Conservation (phyloP, 2,329 filamentous ascomycete genomes). For the Venturiaceae sp. region DNA sequence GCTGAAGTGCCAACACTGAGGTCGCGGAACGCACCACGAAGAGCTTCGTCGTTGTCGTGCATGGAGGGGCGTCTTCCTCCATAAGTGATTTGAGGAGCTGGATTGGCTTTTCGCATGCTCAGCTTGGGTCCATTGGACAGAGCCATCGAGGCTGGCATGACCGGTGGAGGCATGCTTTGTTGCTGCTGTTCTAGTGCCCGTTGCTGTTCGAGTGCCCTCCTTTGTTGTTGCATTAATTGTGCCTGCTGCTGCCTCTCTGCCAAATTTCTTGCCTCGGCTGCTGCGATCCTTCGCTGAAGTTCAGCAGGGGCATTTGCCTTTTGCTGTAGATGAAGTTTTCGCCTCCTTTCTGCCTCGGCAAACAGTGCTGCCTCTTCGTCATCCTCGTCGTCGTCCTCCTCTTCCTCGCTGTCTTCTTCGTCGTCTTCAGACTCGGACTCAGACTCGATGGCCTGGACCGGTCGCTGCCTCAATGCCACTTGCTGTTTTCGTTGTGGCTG, state of each 20-base stretch:
- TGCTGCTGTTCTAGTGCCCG: not conserved
- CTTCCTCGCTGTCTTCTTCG: not conserved
- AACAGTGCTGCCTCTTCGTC: not conserved
- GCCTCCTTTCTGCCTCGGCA: not conserved
- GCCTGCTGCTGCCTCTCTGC: not conserved
- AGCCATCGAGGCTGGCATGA: not conserved
- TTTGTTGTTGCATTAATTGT: not conserved
- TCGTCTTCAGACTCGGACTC: not conserved
- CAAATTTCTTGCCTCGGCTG: not conserved
- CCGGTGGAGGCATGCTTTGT: slow-evolving; percentile 5
- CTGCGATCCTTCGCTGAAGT: not conserved
- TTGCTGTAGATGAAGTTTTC: not conserved
- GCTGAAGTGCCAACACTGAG: not conserved
- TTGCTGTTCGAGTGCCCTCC: no score
- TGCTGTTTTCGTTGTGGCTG: not conserved
- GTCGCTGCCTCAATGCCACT: not conserved
- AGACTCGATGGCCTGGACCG: not conserved
- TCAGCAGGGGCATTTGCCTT: not conserved
- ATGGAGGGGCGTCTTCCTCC: not conserved
- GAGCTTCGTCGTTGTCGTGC: not conserved
- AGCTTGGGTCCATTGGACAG: not conserved
- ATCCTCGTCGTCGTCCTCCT: not conserved
- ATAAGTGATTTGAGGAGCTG: slow-evolving; percentile 5
- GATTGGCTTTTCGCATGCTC: slow-evolving; percentile 2
- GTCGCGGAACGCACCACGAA: not conserved